These are phyloP conservation scores for Stachybotrys chlorohalonatus DNA, from an alignment of 2,329 filamentous ascomycete species.

Conservation along the genomic window DNA sequence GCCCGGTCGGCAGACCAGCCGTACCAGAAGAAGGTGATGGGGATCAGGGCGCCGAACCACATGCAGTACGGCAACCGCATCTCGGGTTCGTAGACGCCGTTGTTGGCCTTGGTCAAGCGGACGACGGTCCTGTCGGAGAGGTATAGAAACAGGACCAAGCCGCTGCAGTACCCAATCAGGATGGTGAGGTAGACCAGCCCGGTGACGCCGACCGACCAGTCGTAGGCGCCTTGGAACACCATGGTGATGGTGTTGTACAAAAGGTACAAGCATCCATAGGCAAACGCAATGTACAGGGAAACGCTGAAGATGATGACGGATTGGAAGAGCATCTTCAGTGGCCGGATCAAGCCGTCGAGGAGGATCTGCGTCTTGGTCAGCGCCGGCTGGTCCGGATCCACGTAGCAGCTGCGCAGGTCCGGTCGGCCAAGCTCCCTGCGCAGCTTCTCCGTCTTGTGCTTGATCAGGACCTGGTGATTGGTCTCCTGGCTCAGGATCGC, in stretches of 20 bases:
- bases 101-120: constrained; percentile 33
- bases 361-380: constrained; percentile 13
- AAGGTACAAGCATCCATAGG: constrained; percentile 43
- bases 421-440: constrained; percentile 33
- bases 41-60: constrained; percentile 20
- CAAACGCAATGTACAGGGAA: constrained; percentile 40
- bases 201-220: constrained; percentile 34
- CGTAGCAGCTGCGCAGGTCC: constrained; percentile 35
- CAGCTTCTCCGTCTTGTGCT: constrained; percentile 36
- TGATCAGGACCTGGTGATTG: constrained; percentile 36
- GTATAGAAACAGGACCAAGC: constrained; percentile 29
- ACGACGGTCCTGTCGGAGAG: constrained; percentile 36
- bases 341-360: constrained; percentile 43
- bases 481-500: constrained; percentile 28
- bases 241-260: constrained; percentile 46
- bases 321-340: constrained; percentile 39
- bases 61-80: constrained; percentile 24
- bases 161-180: constrained; percentile 31
- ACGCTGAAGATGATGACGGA: constrained; percentile 38
- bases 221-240: constrained; percentile 37
- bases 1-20: constrained; percentile 21
- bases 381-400: constrained; percentile 16
- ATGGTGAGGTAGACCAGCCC: constrained; percentile 41
- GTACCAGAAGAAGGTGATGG: constrained; percentile 24
- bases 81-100: constrained; percentile 23